Percentiles rank a stretch among this genome's conserved stretches.
These are phyloP conservation scores for Citrus cavaleriei DNA, from an alignment of 345 rosid genomes.

Conservation along the genomic window DNA sequence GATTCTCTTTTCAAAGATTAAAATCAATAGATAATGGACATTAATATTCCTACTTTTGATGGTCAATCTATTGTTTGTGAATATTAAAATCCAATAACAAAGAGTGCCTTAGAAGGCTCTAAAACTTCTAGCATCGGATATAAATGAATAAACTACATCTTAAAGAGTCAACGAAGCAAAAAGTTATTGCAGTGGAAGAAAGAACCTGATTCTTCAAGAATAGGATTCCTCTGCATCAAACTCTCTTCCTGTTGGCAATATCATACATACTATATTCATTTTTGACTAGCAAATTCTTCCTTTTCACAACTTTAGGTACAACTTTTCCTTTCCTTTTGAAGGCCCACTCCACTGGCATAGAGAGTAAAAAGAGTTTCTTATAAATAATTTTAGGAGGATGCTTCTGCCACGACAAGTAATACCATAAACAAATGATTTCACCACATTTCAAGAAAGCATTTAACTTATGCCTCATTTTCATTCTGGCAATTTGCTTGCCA, in stretches of 20 bases:
- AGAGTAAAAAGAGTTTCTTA: neutral
- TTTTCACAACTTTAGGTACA: neutral
- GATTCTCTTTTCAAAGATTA: slow-evolving; percentile 26
- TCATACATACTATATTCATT: slow-evolving; percentile 8
- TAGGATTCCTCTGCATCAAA: slow-evolving; percentile 52
- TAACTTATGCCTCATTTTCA: neutral
- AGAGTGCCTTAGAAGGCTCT: slow-evolving; percentile 33
- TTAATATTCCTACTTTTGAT: slow-evolving; percentile 2
- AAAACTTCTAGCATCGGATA: slow-evolving; percentile 34
- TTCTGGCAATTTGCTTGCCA: neutral
- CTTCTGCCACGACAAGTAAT: neutral
- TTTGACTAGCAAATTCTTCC: slow-evolving; percentile 21
- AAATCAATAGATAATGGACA: slow-evolving; percentile 9
- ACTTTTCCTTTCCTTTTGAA: slow-evolving; percentile 10
- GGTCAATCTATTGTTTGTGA: slow-evolving; percentile 1
- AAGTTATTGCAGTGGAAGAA: slow-evolving; percentile 36
- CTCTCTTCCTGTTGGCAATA: slow-evolving; percentile 40
- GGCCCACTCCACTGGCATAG: neutral
- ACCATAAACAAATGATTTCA: neutral
- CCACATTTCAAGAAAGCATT: neutral
- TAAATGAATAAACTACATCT: slow-evolving; percentile 36
- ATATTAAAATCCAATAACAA: slow-evolving; percentile 14
- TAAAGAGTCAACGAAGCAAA: slow-evolving; percentile 45
- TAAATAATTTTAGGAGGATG: neutral
- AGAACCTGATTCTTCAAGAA: slow-evolving; percentile 64